Base-by-base conservation (phyloP, 2,329 filamentous ascomycete genomes). In the Rutstroemia sp. region DNA sequence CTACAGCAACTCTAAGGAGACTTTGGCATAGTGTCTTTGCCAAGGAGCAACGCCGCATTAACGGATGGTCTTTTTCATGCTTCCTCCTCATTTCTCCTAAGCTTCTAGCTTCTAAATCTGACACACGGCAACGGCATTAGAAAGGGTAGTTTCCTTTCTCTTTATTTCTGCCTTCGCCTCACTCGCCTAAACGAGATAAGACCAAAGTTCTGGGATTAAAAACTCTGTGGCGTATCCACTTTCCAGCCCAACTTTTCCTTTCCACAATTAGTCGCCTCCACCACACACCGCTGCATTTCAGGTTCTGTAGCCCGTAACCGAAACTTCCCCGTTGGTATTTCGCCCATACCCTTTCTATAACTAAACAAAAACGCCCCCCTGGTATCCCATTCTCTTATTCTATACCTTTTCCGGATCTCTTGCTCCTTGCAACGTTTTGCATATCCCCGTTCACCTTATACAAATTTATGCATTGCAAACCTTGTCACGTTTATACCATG, bases 401-500 rank as follows among this genome's bases (percentile, higher is more conserved):
- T 46, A 54, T 55, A 42, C 53, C 53, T 23, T n/a, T 50, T 55
- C 36, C n/a, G 53, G 53, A 34, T 12, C 30, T 40, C 46, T 36
- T 42, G 45, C 47, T 40, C 51, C 54, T 58, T 56, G 42, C 54
- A 51, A 57, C 52, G 53, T 50, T 34, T 52, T 51, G 46, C 47
- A 42, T 44, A 54, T 54, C 42, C 48, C 17, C 30, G 27, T 40
- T 45, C 51, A 46, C 21, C 52, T 51, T 46, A 54, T 34, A 50
- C 56, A 59, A 53, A 48, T 57, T 59, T 55, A 59, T 58, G 57
- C 57, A 45, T 61, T 62, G 58, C 58, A 51, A 65, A 59, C 65
- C 64, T 58, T 61, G 64, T 68, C 66, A 64, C 64, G 62, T 65
- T 67, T 66, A 59, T 67, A 61, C 63, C 64, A 65, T 68, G 66